Evolutionary conservation across 306 rosid species (phyloP).

Genomic region (Gastrolobium bilobum): DNA sequence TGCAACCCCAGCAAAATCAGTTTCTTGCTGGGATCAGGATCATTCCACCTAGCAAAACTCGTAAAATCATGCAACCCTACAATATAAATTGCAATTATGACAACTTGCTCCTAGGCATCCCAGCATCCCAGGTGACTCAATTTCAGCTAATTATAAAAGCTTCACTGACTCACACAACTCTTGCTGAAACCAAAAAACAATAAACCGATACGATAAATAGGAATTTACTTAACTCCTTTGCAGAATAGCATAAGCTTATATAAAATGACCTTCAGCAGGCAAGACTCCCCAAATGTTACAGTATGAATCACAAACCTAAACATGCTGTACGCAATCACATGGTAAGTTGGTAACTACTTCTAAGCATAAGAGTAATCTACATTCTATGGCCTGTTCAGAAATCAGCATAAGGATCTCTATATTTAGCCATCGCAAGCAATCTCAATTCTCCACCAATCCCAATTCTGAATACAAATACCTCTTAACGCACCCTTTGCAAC

Average conservation of each 20-base stretch:
- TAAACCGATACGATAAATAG: no score
- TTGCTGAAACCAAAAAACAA: no score
- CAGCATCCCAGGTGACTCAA: conserved; percentile 19
- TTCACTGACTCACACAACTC: no score
- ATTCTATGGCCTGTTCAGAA: neutral
- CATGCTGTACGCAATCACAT: neutral
- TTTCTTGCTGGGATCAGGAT: no score
- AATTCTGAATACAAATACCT: no score
- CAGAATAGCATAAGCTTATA: neutral
- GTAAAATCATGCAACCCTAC: no score
- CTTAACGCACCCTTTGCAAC: no score
- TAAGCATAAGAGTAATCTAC: neutral
- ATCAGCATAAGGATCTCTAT: neutral
- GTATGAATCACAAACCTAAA: conserved; percentile 20
- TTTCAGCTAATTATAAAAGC: neutral
- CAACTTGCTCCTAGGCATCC: neutral
- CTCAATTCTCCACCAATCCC: neutral
- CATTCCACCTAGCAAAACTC: no score
- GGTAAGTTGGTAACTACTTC: neutral
- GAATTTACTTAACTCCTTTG: no score
- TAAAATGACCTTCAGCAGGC: conserved; percentile 13
- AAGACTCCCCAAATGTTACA: conserved; percentile 2
- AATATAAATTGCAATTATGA: no score
- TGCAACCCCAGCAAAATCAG: no score
- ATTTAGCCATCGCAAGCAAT: neutral